Evolutionary conservation across 306 rosid species (phyloP), one percentile per base, ranked within the genome.

Genomic region (Casuarina glauca): DNA sequence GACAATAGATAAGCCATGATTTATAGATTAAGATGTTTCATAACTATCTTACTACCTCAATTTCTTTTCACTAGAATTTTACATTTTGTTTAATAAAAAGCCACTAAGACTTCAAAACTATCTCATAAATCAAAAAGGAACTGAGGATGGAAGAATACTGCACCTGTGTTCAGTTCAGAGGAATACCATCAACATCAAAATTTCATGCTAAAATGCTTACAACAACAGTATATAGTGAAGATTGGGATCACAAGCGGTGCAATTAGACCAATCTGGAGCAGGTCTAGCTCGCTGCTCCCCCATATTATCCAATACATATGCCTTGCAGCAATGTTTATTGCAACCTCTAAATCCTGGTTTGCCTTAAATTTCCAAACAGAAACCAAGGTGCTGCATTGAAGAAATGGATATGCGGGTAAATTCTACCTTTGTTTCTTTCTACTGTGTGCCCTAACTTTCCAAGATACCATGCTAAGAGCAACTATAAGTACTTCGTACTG

Each of bases 301-400:
- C 57, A 62, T 51, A 69, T 44, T 48, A 82, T 61, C 57, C 38
- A 75, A 38, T 71, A 68, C 55, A 77, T 74, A 52, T 3, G 16
- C 19, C 49, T 79, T 69, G 70, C 81, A 26, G 61, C 80, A 76
- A 48, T 80, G 81, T 79, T 51, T 78, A 74, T 57, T 68, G 72
- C 79, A 71, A 82, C 80, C 78, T 79, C 76, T 74, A 81, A 80
- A 79, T 73, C 78, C 79, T n/a, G 44, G 12, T 76, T 60, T 46
- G 45, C 74, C 73, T 69, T 52, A 64, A 16, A 61, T 63, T 77
- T 73, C 70, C 41, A 36, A 77, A 48, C 48, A 77, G 77, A 77
- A 62, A 73, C 76, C 74, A 53, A 49, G 74, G 79, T 69, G 78
- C 85, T 32, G 15, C 85, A 52, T 26, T 70, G 82, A 74, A 78